Conservation (phyloP, 2,329 filamentous ascomycete genomes). For the Curvularia sp. region DNA sequence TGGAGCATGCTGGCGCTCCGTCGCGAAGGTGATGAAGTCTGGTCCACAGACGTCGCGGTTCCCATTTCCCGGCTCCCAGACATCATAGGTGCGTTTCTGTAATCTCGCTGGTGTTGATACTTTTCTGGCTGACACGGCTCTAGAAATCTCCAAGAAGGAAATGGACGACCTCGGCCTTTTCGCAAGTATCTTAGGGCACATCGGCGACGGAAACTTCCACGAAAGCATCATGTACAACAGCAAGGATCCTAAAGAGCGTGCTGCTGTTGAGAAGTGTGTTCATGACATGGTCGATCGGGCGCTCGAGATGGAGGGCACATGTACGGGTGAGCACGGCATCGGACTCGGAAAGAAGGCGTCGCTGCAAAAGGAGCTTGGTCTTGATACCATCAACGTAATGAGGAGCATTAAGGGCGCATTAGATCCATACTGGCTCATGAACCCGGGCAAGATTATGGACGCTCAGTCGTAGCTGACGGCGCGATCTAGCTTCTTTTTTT, state of each 20-base stretch:
- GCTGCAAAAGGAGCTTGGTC: constrained; percentile 78
- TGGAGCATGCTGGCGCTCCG: constrained; percentile 68
- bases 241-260: constrained; percentile 71
- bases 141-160: constrained; percentile 86
- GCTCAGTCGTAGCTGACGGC: constrained; percentile 28
- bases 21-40: constrained; percentile 64
- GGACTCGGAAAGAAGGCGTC: constrained; percentile 87
- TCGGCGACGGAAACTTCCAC: constrained; percentile 95
- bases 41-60: constrained; percentile 68
- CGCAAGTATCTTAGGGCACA: constrained; percentile 85
- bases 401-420: constrained; percentile 80
- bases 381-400: constrained; percentile 84
- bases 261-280: constrained; percentile 80
- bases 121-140: constrained; percentile 17
- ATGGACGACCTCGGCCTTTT: constrained; percentile 87
- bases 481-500: constrained; percentile 4
- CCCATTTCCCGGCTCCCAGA: constrained; percentile 68
- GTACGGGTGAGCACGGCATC: constrained; percentile 86
- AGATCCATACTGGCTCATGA: constrained; percentile 88
- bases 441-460: constrained; percentile 91
- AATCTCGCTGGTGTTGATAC: neutral
- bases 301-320: constrained; percentile 92
- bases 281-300: constrained; percentile 91
- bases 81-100: constrained; percentile 61
- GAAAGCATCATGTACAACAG: constrained; percentile 89